phyloP scores from a whole-genome alignment of 2,329 filamentous ascomycete genomes.

The Arthrobotrys sphaeroides region DNA sequence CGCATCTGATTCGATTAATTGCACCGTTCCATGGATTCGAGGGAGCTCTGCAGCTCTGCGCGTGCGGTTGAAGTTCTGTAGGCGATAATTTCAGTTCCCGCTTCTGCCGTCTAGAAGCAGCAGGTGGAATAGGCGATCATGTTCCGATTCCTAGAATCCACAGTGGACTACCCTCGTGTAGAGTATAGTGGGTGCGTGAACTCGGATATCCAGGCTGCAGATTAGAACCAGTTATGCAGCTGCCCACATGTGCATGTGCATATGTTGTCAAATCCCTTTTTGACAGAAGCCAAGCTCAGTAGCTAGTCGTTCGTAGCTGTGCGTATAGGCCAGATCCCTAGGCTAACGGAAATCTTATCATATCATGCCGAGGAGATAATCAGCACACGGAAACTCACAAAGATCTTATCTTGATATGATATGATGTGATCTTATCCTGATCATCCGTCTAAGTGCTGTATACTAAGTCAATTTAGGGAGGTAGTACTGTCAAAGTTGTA shows the following conservation, averaged over 20 bases:
- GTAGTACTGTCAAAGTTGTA: neutral
- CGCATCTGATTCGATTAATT: constrained; percentile 38
- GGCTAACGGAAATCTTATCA: constrained; percentile 18
- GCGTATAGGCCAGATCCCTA: no score
- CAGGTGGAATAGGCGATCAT: constrained; percentile 17
- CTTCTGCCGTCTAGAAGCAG: constrained; percentile 7
- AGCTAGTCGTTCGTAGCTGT: no score
- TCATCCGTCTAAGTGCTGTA: neutral
- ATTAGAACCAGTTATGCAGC: constrained; percentile 10
- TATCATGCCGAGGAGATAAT: constrained; percentile 19
- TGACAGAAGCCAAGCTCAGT: neutral
- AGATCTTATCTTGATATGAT: constrained; percentile 49
- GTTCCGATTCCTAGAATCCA: neutral
- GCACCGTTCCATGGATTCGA: constrained; percentile 6
- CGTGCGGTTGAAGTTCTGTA: no score
- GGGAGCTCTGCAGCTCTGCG: no score
- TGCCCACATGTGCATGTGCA: constrained; percentile 31
- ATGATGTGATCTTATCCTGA: constrained; percentile 31
- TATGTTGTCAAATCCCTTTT: neutral
- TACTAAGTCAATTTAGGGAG: constrained; percentile 29
- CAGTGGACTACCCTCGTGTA: neutral
- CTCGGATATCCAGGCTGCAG: constrained; percentile 1
- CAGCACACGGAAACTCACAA: neutral
- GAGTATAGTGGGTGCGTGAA: neutral
- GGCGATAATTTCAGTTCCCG: neutral